phyloP scores from a whole-genome alignment of 495 filamentous ascomycete genomes.

The Aspergillus baeticus region DNA sequence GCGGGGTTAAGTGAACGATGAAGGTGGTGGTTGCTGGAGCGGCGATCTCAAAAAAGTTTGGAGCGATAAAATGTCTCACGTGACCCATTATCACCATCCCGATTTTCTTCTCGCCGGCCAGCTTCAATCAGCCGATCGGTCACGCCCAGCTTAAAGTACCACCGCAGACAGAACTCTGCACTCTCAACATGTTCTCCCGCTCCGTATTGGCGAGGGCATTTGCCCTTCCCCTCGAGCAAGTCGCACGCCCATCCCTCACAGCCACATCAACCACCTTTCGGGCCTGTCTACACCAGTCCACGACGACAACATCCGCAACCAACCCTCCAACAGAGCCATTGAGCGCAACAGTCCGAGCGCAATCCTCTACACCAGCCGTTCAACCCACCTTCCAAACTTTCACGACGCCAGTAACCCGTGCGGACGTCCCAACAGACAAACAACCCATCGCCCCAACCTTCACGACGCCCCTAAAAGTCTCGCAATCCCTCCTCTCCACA shows the following conservation, averaged over 20 bases:
- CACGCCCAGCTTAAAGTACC: neutral
- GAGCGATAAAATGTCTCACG: slow-evolving; percentile 22
- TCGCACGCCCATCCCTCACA: slow-evolving; percentile 28
- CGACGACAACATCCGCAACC: slow-evolving; percentile 9
- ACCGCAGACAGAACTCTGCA: neutral
- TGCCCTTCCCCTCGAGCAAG: slow-evolving; percentile 30
- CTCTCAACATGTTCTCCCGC: slow-evolving; percentile 41
- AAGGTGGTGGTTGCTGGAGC: slow-evolving; percentile 18
- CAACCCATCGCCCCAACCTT: slow-evolving; percentile 38
- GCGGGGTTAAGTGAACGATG: neutral
- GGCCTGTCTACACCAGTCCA: slow-evolving; percentile 19
- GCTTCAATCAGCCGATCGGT: neutral
- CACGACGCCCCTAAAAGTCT: slow-evolving; percentile 41
- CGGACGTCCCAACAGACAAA: slow-evolving; percentile 30
- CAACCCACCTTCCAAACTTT: slow-evolving; percentile 15
- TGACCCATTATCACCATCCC: slow-evolving; percentile 17
- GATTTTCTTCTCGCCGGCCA: slow-evolving; percentile 13
- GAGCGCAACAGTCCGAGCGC: slow-evolving; percentile 29
- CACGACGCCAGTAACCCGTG: slow-evolving; percentile 21
- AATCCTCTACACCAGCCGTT: slow-evolving; percentile 18
- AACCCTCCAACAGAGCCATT: slow-evolving; percentile 28
- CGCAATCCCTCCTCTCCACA: slow-evolving; percentile 58
- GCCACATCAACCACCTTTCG: slow-evolving; percentile 32
- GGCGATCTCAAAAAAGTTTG: slow-evolving; percentile 36
- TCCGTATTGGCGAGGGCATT: slow-evolving; percentile 37